These are phyloP conservation scores for Pilobolus umbonatus DNA, from an alignment of 192 early-diverging fungal species.

Conservation along the genomic window DNA sequence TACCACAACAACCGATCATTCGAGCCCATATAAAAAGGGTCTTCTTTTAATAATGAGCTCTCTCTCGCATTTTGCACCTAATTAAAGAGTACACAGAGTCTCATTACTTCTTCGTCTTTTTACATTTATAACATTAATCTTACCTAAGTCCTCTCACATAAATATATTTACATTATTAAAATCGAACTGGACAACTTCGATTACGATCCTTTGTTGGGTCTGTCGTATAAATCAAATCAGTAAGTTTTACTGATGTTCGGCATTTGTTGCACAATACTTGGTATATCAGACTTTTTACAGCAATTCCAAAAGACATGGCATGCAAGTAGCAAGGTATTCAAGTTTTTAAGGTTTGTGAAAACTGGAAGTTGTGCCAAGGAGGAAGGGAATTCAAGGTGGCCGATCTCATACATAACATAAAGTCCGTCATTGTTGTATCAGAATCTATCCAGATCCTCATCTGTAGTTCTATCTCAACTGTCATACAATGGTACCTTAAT, in stretches of 20 bases:
- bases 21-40: too few species aligned
- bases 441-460: too few species aligned
- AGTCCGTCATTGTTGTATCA: too few species aligned
- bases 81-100: too few species aligned
- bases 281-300: conserved; percentile 15
- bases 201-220: conserved; percentile 16
- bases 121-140: too few species aligned
- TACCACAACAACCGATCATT: too few species aligned
- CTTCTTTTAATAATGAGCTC: too few species aligned
- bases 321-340: conserved; percentile 14
- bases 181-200: conserved; percentile 1
- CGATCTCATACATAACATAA: conserved; percentile 14
- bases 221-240: conserved; percentile 12
- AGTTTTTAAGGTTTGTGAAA: conserved; percentile 12
- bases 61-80: too few species aligned
- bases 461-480: too few species aligned
- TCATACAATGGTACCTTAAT: too few species aligned
- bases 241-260: conserved; percentile 13
- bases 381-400: conserved; percentile 14
- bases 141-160: too few species aligned
- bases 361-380: conserved; percentile 15
- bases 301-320: conserved; percentile 18
- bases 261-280: conserved; percentile 10
- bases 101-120: too few species aligned
- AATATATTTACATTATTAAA: conserved; percentile 8